These are phyloP conservation scores for Penicillium capsulatum DNA, from an alignment of 2,329 filamentous ascomycete genomes.

Conservation along the genomic window DNA sequence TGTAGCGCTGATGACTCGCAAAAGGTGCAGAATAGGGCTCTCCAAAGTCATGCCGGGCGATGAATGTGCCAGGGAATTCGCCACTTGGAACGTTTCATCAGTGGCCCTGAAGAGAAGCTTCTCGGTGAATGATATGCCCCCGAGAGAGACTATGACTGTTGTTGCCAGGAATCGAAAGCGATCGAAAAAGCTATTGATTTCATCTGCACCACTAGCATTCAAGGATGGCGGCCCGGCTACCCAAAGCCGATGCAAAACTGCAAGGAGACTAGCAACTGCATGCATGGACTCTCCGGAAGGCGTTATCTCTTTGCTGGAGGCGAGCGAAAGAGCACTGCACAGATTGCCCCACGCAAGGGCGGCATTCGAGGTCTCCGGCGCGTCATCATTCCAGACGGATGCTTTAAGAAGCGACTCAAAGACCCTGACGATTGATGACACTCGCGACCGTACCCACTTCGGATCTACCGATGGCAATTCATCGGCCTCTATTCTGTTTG, in stretches of 20 bases:
- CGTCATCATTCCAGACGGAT: constrained; percentile 47
- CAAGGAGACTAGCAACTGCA: constrained; percentile 69
- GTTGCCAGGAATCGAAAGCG: constrained; percentile 51
- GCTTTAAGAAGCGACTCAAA: constrained; percentile 52
- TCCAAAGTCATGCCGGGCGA: constrained; percentile 27
- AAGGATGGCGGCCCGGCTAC: constrained; percentile 46
- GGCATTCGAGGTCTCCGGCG: constrained; percentile 42
- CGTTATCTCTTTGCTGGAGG: constrained; percentile 80
- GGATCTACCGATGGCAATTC: constrained; percentile 80
- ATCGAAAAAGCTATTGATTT: constrained; percentile 41
- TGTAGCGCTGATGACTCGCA: constrained; percentile 32
- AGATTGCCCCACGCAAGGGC: constrained; percentile 61
- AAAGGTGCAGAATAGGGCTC: constrained; percentile 39
- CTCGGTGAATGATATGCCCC: constrained; percentile 48
- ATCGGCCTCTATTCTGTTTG: constrained; percentile 56
- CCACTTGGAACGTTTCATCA: constrained; percentile 51
- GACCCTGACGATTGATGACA: constrained; percentile 60
- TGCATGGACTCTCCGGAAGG: constrained; percentile 76
- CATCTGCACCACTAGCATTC: constrained; percentile 26
- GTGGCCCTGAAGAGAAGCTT: constrained; percentile 52
- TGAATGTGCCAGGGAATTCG: constrained; percentile 36
- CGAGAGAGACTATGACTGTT: constrained; percentile 50
- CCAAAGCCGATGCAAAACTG: constrained; percentile 68
- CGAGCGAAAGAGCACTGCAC: constrained; percentile 56
- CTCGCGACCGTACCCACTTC: constrained; percentile 78